Evolutionary conservation across 2,329 filamentous ascomycete species (phyloP).

Genomic region (Dichotomopilus funicola): DNA sequence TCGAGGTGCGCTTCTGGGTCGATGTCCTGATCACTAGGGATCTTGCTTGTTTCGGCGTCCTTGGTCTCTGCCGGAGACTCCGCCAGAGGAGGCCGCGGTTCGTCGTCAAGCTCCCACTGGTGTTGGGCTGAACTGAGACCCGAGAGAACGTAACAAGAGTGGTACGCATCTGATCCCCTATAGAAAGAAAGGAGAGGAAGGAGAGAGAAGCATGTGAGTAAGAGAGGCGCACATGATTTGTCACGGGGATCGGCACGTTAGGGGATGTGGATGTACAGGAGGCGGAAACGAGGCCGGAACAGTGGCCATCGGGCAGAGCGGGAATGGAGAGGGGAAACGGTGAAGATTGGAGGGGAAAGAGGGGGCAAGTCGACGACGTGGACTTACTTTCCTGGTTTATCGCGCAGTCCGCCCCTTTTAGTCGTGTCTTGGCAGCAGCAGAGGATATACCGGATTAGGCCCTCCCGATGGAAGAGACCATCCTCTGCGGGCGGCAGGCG

Average conservation of each 20-base stretch:
- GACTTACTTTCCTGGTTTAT: conserved; percentile 83
- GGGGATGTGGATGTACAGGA: conserved; percentile 40
- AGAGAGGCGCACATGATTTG: background rate
- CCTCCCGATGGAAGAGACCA: conserved; percentile 72
- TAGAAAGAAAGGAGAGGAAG: background rate
- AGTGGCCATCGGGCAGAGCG: conserved; percentile 53
- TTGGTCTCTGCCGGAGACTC: no score
- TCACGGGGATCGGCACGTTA: background rate
- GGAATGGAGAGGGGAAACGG: background rate
- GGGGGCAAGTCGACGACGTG: background rate
- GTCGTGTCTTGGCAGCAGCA: conserved; percentile 74
- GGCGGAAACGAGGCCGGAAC: conserved; percentile 89
- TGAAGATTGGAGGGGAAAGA: conserved; percentile 5
- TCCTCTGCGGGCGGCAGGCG: conserved; percentile 30
- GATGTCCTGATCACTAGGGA: conserved; percentile 4
- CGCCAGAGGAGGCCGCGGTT: conserved; percentile 21
- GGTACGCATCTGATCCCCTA: conserved; percentile 68
- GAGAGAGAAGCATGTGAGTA: background rate
- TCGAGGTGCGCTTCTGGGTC: conserved; percentile 15
- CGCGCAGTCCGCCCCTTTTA: conserved; percentile 71
- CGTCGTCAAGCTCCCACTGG: conserved; percentile 43
- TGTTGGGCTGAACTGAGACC: conserved; percentile 81
- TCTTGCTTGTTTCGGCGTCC: no score
- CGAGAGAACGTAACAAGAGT: conserved; percentile 85
- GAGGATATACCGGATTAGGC: conserved; percentile 81